Evolutionary conservation across 2,329 filamentous ascomycete genomes (phyloP), one percentile per base, ranked within the genome.

Genomic region (Pseudocercospora vitis): DNA sequence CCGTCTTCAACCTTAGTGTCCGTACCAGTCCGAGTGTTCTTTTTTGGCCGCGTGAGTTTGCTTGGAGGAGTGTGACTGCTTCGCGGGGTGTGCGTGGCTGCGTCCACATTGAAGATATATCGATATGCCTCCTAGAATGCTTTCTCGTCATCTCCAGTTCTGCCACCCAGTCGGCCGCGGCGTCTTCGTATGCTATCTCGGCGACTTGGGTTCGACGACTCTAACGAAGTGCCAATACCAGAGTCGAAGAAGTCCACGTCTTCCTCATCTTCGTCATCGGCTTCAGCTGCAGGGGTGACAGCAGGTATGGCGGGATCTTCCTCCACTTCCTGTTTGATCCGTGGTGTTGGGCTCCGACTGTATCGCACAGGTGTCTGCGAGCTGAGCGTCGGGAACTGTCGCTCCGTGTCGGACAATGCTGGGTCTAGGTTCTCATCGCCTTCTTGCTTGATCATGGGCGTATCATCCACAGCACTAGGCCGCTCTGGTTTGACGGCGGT

Each of bases 181-280:
- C 67, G 48, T 39, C 61, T 52, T 26, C 67, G 57, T 47, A 69
- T 59, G 37, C 68, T 70, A 12, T 68, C 66, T 23, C 60, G 53
- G 48, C 65, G 55, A 11, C 59, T 57, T 4, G 61, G 58, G n/a
- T 66, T 56, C 21, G 53, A 63, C 50, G 73, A 74, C 61, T 78
- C 76, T 62, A 78, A 59, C 53, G 76, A 77, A 5, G 76, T 79
- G 0, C 76, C 77, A 46, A 79, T 67, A 1, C 76, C 77, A 2
- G 74, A 77, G 57, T 79, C 73, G 1, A 75, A 58, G 33, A 78
- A 67, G 40, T 63, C 60, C 72, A 75, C 71, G 23, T 76, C 70
- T 40, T 73, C 73, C 33, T 74, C 74, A 47, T 75, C 74, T 19
- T 77, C 74, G 35, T 74, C 73, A 24, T 73, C 74, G 0, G 66